Conservation (phyloP, 768 basidiomycete genomes). For the Russula ochroleuca region DNA sequence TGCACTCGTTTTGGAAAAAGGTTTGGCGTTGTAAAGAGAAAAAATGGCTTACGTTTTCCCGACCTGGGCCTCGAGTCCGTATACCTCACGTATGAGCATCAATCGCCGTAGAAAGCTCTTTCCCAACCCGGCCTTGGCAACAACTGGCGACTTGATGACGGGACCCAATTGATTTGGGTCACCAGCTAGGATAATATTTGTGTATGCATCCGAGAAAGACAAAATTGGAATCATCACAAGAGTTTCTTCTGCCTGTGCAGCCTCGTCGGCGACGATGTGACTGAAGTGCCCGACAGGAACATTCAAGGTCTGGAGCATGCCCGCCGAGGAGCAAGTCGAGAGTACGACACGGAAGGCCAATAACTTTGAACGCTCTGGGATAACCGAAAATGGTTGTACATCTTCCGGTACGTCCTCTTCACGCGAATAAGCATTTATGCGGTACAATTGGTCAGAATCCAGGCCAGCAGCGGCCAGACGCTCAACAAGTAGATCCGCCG, state of each 20-base stretch:
- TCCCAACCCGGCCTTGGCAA: conserved; percentile 32
- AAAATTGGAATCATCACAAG: conserved; percentile 47
- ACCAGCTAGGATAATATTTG: conserved; percentile 39
- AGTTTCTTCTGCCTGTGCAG: conserved; percentile 60
- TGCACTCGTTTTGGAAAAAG: conserved; percentile 13
- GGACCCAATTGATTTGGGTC: conserved; percentile 40
- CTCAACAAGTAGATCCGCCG: conserved; percentile 36
- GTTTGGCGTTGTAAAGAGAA: not conserved
- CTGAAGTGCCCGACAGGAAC: conserved; percentile 51
- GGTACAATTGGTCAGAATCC: conserved; percentile 40
- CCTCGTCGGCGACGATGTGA: conserved; percentile 63
- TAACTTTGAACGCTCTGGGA: conserved; percentile 38
- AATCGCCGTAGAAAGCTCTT: conserved; percentile 38
- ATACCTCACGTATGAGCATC: conserved; percentile 33
- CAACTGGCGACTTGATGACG: conserved; percentile 35
- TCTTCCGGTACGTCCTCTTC: conserved; percentile 36
- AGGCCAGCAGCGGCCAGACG: conserved; percentile 29
- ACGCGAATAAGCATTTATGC: conserved; percentile 51
- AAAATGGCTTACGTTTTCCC: conserved; percentile 35
- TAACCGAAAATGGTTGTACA: conserved; percentile 38
- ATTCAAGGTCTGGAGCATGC: conserved; percentile 46
- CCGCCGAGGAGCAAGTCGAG: conserved; percentile 53
- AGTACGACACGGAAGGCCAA: conserved; percentile 50
- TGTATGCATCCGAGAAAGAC: conserved; percentile 34
- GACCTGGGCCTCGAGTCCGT: conserved; percentile 28